Conservation (phyloP, 176 grass and related monocot genomes). For the Tuctoria greenei region DNA sequence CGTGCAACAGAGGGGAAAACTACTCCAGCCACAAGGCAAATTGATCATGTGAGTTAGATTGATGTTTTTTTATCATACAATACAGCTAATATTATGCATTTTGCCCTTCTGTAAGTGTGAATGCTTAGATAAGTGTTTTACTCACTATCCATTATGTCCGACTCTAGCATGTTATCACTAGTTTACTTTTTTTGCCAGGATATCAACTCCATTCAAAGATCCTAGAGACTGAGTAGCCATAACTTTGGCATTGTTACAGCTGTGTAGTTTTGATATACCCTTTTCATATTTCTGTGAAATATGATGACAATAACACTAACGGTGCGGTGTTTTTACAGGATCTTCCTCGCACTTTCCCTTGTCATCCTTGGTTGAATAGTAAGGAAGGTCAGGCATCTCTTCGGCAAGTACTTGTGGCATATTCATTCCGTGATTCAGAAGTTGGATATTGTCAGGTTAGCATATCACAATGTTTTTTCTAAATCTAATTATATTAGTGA, state of each 20-base stretch:
- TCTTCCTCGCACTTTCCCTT: slow-evolving; percentile 92
- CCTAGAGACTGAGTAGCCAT: neutral
- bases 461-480: neutral
- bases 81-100: neutral
- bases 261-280: neutral
- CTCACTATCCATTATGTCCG: neutral
- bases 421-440: slow-evolving; percentile 97
- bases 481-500: neutral
- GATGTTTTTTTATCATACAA: neutral
- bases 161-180: neutral
- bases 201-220: neutral
- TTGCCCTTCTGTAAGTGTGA: neutral
- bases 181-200: neutral
- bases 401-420: slow-evolving; percentile 83
- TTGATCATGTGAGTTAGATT: slow-evolving; percentile 77
- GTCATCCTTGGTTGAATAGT: slow-evolving; percentile 88
- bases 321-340: slow-evolving; percentile 47
- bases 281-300: neutral
- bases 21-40: slow-evolving; percentile 89
- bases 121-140: neutral
- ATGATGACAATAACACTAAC: neutral
- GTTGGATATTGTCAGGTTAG: slow-evolving; percentile 98
- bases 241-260: neutral
- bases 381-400: slow-evolving; percentile 87
- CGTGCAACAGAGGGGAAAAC: slow-evolving; percentile 73